Percentiles rank a stretch among this genome's conserved stretches.
These are phyloP conservation scores for Candida frijolesensis DNA, from an alignment of 1,139 yeast genomes.

Conservation along the genomic window DNA sequence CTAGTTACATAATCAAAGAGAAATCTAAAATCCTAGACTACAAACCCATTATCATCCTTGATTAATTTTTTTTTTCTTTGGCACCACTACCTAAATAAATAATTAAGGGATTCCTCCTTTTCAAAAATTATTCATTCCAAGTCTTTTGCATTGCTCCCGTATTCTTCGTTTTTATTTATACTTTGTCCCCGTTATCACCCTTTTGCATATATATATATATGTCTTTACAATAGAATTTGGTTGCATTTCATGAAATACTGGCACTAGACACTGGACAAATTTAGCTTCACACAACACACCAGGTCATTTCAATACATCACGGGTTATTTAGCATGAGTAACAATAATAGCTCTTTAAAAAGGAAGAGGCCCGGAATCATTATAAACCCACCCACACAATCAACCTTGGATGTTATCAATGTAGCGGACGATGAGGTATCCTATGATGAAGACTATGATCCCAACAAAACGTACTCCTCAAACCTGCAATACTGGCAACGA, in stretches of 20 bases:
- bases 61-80: too few species aligned
- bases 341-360: background rate
- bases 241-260: too few species aligned
- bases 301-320: background rate
- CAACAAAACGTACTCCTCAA: conserved; percentile 13
- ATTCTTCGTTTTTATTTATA: too few species aligned
- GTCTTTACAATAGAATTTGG: background rate
- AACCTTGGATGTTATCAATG: conserved; percentile 5
- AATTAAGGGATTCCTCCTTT: too few species aligned
- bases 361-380: conserved; percentile 7
- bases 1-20: background rate
- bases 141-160: too few species aligned
- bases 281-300: background rate
- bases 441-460: conserved; percentile 16
- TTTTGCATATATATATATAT: background rate
- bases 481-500: conserved; percentile 10
- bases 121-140: too few species aligned
- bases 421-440: conserved; percentile 1
- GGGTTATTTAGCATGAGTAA: conserved; percentile 1
- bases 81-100: too few species aligned
- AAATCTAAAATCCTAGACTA: background rate
- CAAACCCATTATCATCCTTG: background rate
- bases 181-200: too few species aligned
- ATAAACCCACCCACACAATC: conserved; percentile 9
- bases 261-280: background rate